phyloP scores from a whole-genome alignment of 2,329 filamentous ascomycete genomes.

The Diaporthe citri region DNA sequence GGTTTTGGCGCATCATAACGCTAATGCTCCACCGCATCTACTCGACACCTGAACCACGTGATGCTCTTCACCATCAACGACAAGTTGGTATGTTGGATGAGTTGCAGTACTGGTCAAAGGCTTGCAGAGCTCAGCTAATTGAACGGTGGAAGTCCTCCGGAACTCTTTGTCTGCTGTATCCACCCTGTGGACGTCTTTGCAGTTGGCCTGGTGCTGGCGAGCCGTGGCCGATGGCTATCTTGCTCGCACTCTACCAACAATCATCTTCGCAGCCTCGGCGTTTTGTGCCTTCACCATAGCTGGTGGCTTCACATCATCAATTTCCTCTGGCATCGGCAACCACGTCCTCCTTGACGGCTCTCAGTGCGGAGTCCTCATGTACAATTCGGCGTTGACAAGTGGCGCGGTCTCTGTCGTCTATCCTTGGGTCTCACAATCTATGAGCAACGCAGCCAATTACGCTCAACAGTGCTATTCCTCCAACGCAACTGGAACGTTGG shows the following conservation, averaged over 20 bases:
- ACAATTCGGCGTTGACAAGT: no score
- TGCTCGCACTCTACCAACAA: neutral
- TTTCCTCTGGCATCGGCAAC: neutral
- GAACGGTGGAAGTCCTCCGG: neutral
- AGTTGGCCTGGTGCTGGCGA: conserved; percentile 18
- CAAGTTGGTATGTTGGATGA: conserved; percentile 36
- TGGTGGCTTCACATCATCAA: conserved; percentile 15
- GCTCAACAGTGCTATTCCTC: conserved; percentile 42
- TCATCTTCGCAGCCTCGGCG: neutral
- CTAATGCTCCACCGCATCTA: conserved; percentile 42
- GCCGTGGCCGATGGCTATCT: neutral
- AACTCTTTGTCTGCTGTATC: neutral
- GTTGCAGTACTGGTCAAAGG: accelerated
- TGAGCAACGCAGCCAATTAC: conserved; percentile 36
- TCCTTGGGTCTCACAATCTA: neutral
- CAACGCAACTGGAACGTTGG: neutral
- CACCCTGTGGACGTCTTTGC: neutral
- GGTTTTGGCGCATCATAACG: conserved; percentile 43
- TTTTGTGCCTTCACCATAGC: conserved; percentile 23
- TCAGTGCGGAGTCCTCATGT: neutral
- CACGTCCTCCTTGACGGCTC: conserved; percentile 36
- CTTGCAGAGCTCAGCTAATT: neutral
- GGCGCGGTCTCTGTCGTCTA: neutral
- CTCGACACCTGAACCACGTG: conserved; percentile 41
- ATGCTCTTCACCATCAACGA: conserved; percentile 46